Percentiles rank a stretch among this genome's conserved stretches.
Evolutionary conservation across 2,329 filamentous ascomycete species (phyloP).

Genomic region (Magnaporthiopsis incrustans): DNA sequence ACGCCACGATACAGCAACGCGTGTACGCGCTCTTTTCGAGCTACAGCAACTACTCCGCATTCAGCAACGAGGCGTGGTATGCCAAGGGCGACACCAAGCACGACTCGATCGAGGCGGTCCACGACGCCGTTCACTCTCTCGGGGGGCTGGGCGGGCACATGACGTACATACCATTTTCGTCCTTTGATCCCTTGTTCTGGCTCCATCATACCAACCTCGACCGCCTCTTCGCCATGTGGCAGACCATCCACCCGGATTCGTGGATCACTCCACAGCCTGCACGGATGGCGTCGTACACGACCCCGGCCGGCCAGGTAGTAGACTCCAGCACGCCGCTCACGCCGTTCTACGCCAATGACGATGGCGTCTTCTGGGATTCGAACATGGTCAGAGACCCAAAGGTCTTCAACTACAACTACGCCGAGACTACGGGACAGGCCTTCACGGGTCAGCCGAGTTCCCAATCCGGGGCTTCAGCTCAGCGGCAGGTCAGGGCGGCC

Average conservation of each 20-base stretch:
- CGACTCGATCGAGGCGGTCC: conserved; percentile 59
- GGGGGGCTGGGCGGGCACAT: conserved; percentile 59
- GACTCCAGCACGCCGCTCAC: conserved; percentile 50
- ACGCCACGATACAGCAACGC: conserved; percentile 49
- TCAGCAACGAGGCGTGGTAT: conserved; percentile 63
- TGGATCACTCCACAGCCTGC: conserved; percentile 53
- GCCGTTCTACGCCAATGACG: conserved; percentile 54
- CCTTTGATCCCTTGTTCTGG: conserved; percentile 74
- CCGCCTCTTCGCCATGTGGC: conserved; percentile 69
- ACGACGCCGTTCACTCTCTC: conserved; percentile 54
- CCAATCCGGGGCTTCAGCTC: conserved; percentile 26
- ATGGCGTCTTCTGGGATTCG: conserved; percentile 61
- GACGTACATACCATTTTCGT: conserved; percentile 61
- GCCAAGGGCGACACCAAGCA: conserved; percentile 36
- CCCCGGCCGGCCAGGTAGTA: conserved; percentile 42
- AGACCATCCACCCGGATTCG: conserved; percentile 59
- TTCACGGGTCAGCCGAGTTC: conserved; percentile 18
- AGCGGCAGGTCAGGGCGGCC: conserved; percentile 26
- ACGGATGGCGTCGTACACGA: conserved; percentile 54
- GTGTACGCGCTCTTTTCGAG: conserved; percentile 60
- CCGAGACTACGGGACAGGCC: conserved; percentile 42
- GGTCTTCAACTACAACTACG: conserved; percentile 67
- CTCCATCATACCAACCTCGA: conserved; percentile 72
- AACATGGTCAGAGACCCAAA: conserved; percentile 49
- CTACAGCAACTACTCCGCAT: conserved; percentile 59